phyloP scores from a whole-genome alignment of 495 filamentous ascomycete species.

The Lasiosphaeria hispida region DNA sequence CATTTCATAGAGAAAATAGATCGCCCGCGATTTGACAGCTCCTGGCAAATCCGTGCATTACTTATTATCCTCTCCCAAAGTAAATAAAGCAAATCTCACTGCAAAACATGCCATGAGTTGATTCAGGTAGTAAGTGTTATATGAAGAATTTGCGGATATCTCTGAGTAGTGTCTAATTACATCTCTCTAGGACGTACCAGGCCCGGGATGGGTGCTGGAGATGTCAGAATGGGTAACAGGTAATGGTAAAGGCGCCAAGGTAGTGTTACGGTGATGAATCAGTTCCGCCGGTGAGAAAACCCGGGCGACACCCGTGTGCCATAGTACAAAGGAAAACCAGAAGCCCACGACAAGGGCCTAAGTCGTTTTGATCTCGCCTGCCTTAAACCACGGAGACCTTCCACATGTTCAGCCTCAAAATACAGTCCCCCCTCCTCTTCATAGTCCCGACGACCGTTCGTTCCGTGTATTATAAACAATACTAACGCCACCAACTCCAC shows the following conservation, averaged over 20 bases:
- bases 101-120: neutral
- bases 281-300: conserved; percentile 1
- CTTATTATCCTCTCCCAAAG: too few relatives aligned
- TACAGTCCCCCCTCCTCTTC: conserved; percentile 17
- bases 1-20: neutral
- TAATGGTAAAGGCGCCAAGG: neutral
- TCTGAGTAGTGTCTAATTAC: conserved; percentile 30
- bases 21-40: too few relatives aligned
- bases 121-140: neutral
- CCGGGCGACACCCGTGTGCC: neutral
- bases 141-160: conserved; percentile 5
- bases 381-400: neutral
- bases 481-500: conserved; percentile 41
- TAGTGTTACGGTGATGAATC: conserved; percentile 10
- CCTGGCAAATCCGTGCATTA: too few relatives aligned
- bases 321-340: conserved; percentile 27
- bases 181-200: conserved; percentile 18
- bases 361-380: neutral
- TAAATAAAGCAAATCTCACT: too few relatives aligned
- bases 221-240: neutral
- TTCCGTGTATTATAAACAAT: conserved; percentile 37
- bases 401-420: conserved; percentile 15
- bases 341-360: conserved; percentile 3
- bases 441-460: conserved; percentile 10
- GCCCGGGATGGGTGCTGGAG: neutral